Percentiles rank a stretch among this genome's conserved stretches.
Evolutionary conservation across 2,329 filamentous ascomycete genomes (phyloP).

Genomic region (Claviceps capensis): DNA sequence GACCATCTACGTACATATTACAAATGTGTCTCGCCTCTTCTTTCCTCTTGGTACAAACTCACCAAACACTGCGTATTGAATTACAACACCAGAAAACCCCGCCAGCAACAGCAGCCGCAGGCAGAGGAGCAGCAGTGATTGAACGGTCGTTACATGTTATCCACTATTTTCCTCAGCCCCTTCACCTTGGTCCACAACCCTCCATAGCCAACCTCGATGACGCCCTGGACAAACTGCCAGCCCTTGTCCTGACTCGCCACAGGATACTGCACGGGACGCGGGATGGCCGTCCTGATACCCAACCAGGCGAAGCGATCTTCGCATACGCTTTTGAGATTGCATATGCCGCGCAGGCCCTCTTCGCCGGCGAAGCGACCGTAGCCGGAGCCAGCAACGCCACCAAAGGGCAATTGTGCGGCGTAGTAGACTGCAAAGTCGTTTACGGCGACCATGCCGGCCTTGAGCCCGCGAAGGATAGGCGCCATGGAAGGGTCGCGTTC

Average conservation of each 20-base stretch:
- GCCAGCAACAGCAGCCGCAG: too few species aligned
- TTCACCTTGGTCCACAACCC: slow-evolving; percentile 21
- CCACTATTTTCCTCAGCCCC: slow-evolving; percentile 27
- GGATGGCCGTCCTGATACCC: slow-evolving; percentile 63
- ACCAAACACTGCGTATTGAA: too few species aligned
- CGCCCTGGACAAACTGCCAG: slow-evolving; percentile 50
- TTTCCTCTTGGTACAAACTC: too few species aligned
- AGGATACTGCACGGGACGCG: slow-evolving; percentile 68
- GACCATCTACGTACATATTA: too few species aligned
- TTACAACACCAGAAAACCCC: too few species aligned
- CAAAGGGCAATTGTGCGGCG: slow-evolving; percentile 87
- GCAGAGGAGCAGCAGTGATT: neutral
- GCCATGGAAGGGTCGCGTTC: slow-evolving; percentile 45
- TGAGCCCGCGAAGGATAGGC: slow-evolving; percentile 52
- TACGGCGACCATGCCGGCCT: slow-evolving; percentile 81
- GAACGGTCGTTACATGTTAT: slow-evolving; percentile 23
- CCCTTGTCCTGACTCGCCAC: slow-evolving; percentile 48
- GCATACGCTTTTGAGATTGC: slow-evolving; percentile 80
- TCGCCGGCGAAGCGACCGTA: slow-evolving; percentile 89
- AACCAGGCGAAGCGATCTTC: slow-evolving; percentile 53
- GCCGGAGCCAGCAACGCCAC: slow-evolving; percentile 75
- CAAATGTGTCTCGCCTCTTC: too few species aligned
- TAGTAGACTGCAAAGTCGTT: slow-evolving; percentile 96
- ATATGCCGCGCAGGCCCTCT: slow-evolving; percentile 73
- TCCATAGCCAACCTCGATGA: slow-evolving; percentile 49